A percentile compares a stretch with the other conserved stretches of the same genome.
These are phyloP conservation scores for Bolboschoenus planiculmis DNA, from an alignment of 176 grass and related monocot genomes.

Conservation along the genomic window DNA sequence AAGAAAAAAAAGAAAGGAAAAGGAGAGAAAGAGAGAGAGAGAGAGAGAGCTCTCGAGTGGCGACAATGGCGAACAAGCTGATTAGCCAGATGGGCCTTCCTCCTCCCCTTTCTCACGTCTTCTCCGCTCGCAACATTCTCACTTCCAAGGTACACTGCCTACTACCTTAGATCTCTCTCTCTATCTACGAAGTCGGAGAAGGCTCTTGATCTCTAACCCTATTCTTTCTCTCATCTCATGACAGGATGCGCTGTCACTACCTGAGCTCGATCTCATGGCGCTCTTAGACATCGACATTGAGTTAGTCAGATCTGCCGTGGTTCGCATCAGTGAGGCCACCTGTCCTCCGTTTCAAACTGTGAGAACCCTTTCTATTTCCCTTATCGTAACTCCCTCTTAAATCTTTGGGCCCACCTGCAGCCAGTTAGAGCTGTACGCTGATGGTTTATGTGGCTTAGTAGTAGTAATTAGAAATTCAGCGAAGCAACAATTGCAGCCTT, in stretches of 20 bases:
- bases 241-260: slow-evolving; percentile 80
- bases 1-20: background rate
- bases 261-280: slow-evolving; percentile 75
- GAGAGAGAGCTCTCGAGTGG: background rate
- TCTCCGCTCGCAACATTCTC: slow-evolving; percentile 69
- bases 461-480: background rate
- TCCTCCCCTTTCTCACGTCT: slow-evolving; percentile 51
- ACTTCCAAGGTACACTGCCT: slow-evolving; percentile 53
- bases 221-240: background rate
- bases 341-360: slow-evolving; percentile 88
- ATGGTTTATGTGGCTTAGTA: background rate
- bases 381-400: background rate
- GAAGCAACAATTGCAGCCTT: background rate
- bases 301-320: slow-evolving; percentile 42
- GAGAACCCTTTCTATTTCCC: background rate
- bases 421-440: background rate
- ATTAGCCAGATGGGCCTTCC: slow-evolving; percentile 68
- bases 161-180: background rate
- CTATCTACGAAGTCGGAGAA: background rate
- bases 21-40: background rate
- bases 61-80: slow-evolving; percentile 71
- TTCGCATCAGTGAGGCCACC: slow-evolving; percentile 60
- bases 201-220: background rate
- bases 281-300: slow-evolving; percentile 52
- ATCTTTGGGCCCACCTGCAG: background rate